Percentiles rank a stretch among this genome's conserved stretches.
Evolutionary conservation across 257 asterid genomes (phyloP).

Genomic region (Penstemon newberryi): DNA sequence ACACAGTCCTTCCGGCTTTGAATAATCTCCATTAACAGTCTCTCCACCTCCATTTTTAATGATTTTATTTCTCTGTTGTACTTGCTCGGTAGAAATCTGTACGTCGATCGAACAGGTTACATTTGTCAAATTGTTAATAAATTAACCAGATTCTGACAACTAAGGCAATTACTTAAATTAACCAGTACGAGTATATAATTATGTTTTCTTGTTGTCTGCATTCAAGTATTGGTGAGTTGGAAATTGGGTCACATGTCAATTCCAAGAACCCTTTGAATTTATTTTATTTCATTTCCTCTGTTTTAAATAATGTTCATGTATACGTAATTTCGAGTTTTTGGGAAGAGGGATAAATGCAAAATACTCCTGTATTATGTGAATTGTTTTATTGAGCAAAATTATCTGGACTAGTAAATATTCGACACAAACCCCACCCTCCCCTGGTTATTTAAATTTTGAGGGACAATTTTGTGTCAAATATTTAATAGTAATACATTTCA

Average conservation of each 20-base stretch:
- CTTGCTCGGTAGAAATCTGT: slow-evolving; percentile 82
- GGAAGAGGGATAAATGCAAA: too few relatives aligned
- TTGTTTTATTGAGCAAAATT: too few relatives aligned
- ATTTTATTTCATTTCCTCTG: not conserved
- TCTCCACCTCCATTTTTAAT: slow-evolving; percentile 75
- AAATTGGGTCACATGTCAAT: slow-evolving; percentile 29
- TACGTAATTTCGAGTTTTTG: too few relatives aligned
- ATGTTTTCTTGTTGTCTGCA: slow-evolving; percentile 6
- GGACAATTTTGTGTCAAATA: too few relatives aligned
- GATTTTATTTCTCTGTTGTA: slow-evolving; percentile 86
- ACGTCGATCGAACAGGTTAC: not conserved
- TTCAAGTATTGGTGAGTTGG: slow-evolving; percentile 26
- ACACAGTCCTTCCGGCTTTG: slow-evolving; percentile 72
- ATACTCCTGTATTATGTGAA: too few relatives aligned
- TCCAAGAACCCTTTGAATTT: slow-evolving; percentile 1
- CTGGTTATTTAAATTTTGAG: too few relatives aligned
- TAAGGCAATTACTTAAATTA: not conserved
- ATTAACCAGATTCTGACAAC: not conserved
- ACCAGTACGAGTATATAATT: not conserved
- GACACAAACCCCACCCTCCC: too few relatives aligned
- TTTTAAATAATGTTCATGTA: not conserved
- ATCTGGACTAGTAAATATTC: too few relatives aligned
- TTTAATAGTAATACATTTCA: too few relatives aligned
- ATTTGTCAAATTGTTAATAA: not conserved
- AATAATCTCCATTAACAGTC: slow-evolving; percentile 80